Conservation (phyloP, 768 basidiomycete species). For the Psilocybe azurescens region DNA sequence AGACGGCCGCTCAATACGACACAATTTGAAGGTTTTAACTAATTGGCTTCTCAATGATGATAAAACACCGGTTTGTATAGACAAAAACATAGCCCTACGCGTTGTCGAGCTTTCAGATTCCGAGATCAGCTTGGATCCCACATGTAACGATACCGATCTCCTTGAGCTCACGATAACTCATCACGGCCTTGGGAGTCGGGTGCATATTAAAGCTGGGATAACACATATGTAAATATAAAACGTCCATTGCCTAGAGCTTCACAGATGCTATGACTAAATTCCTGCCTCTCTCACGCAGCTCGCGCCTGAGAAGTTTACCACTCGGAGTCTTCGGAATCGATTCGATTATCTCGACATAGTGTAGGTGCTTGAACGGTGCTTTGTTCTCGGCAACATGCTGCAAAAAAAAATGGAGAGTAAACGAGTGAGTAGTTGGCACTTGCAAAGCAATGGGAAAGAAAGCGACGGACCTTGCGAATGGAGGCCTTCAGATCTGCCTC, state of each 20-base stretch:
- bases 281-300: slow-evolving; percentile 46
- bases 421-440: not conserved
- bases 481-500: slow-evolving; percentile 19
- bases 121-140: too few relatives aligned
- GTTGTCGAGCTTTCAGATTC: too few relatives aligned
- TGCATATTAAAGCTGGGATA: too few relatives aligned
- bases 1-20: too few relatives aligned
- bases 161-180: too few relatives aligned
- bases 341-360: slow-evolving; percentile 4
- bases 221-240: too few relatives aligned
- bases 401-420: not conserved
- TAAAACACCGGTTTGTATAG: too few relatives aligned
- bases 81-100: too few relatives aligned
- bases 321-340: slow-evolving; percentile 61
- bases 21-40: too few relatives aligned
- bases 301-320: slow-evolving; percentile 54
- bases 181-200: too few relatives aligned
- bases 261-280: not conserved
- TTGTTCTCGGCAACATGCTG: slow-evolving; percentile 59
- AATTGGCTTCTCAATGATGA: too few relatives aligned
- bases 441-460: not conserved
- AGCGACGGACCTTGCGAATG: slow-evolving; percentile 46
- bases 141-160: too few relatives aligned
- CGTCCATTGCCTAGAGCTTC: not conserved
- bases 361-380: slow-evolving; percentile 56